Evolutionary conservation across 2,329 filamentous ascomycete species (phyloP).

Genomic region (Hymenoscyphus occultus): DNA sequence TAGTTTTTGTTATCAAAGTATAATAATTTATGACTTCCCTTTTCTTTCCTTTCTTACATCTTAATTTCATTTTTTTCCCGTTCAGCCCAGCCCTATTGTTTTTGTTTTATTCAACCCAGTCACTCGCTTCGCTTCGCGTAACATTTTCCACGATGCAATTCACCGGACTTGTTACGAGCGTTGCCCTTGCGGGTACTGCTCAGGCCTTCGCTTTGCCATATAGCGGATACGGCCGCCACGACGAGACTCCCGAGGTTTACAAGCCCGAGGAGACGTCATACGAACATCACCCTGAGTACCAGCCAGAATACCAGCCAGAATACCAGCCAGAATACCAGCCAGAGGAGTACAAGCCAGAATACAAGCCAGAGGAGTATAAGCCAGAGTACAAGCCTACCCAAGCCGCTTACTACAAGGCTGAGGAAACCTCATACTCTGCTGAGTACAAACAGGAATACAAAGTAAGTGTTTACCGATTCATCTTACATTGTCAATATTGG

Average conservation of each 20-base stretch:
- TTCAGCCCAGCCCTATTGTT: not conserved
- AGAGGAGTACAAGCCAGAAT: not conserved
- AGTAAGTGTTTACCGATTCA: not conserved
- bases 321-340: not conserved
- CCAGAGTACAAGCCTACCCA: not conserved
- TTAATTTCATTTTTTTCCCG: not conserved
- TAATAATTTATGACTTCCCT: not conserved
- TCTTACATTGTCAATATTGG: too few relatives aligned
- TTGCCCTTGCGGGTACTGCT: conserved; percentile 1
- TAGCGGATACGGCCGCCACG: not conserved
- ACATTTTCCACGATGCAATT: conserved; percentile 1
- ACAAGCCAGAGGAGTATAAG: not conserved
- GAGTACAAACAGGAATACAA: not conserved
- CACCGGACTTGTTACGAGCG: not conserved
- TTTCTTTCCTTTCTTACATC: not conserved
- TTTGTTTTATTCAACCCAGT: conserved; percentile 5
- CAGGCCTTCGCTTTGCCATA: conserved; percentile 1
- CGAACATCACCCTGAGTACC: not conserved
- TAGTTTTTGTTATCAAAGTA: not conserved
- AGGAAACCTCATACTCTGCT: not conserved
- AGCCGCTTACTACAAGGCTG: not conserved
- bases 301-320: not conserved
- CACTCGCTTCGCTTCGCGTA: not conserved
- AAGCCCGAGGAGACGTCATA: not conserved
- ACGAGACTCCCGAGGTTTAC: not conserved